These are phyloP conservation scores for Pseudogymnoascus sp. DNA, from an alignment of 2,329 filamentous ascomycete genomes.

Conservation along the genomic window DNA sequence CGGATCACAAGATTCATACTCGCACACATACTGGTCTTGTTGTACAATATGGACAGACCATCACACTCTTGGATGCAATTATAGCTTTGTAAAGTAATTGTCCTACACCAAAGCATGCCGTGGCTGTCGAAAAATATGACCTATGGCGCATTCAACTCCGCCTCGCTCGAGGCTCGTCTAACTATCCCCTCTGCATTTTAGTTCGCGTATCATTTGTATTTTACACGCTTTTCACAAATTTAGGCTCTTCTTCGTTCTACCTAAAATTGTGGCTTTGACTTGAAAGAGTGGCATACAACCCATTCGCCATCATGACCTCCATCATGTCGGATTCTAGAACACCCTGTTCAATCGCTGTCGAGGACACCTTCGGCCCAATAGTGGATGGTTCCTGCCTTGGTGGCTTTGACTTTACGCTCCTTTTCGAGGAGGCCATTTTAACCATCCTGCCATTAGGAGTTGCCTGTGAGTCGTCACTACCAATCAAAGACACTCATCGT, in stretches of 20 bases:
- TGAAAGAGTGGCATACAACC: background rate
- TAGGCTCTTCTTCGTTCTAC: background rate
- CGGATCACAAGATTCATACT: background rate
- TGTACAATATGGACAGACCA: background rate
- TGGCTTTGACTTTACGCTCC: constrained; percentile 26
- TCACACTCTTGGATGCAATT: background rate
- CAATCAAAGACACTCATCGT: background rate
- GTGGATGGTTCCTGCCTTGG: background rate
- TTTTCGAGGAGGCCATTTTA: constrained; percentile 26
- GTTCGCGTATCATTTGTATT: background rate
- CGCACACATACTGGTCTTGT: background rate
- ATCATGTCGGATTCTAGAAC: background rate
- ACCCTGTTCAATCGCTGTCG: background rate
- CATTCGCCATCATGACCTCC: background rate
- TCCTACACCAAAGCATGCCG: background rate
- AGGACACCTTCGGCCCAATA: constrained; percentile 17
- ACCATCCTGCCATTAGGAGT: constrained; percentile 10
- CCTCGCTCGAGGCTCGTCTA: background rate
- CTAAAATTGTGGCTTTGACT: background rate
- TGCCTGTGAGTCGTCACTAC: background rate
- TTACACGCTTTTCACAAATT: background rate
- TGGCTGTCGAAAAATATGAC: constrained; percentile 1
- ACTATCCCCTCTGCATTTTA: background rate
- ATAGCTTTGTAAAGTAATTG: background rate
- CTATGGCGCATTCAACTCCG: background rate